phyloP scores from a whole-genome alignment of 2,329 filamentous ascomycete species.

The Aspergillus thermomutatus region DNA sequence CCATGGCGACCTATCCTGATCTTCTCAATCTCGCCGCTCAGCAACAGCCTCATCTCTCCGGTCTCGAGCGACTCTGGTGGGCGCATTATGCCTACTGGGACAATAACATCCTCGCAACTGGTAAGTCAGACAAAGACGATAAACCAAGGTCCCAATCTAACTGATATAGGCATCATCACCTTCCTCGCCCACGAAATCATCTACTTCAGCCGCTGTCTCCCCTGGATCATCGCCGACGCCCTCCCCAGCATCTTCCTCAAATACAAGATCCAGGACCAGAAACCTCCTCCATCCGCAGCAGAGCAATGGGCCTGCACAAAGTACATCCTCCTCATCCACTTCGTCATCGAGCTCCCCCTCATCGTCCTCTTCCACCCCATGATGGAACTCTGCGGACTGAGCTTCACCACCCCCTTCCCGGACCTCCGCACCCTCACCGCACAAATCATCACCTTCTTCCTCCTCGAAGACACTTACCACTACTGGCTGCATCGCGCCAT shows the following conservation, averaged over 20 bases:
- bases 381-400: constrained; percentile 83
- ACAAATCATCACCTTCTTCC: constrained; percentile 88
- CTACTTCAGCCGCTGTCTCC: constrained; percentile 86
- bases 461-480: constrained; percentile 93
- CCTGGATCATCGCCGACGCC: constrained; percentile 84
- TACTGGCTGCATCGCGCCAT: constrained; percentile 91
- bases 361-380: constrained; percentile 92
- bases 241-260: constrained; percentile 76
- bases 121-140: neutral
- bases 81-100: constrained; percentile 96
- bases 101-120: constrained; percentile 77
- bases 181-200: constrained; percentile 88
- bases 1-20: constrained; percentile 58
- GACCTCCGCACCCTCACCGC: constrained; percentile 74
- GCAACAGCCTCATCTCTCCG: constrained; percentile 78
- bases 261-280: constrained; percentile 89
- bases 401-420: constrained; percentile 83
- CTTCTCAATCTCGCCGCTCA: constrained; percentile 60
- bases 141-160: neutral
- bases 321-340: constrained; percentile 87
- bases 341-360: constrained; percentile 93
- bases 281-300: constrained; percentile 72
- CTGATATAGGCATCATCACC: constrained; percentile 82
- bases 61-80: constrained; percentile 84
- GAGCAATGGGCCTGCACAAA: constrained; percentile 91